Conservation (phyloP, 1,139 yeast genomes). For the Yamadazyma triangularis region DNA sequence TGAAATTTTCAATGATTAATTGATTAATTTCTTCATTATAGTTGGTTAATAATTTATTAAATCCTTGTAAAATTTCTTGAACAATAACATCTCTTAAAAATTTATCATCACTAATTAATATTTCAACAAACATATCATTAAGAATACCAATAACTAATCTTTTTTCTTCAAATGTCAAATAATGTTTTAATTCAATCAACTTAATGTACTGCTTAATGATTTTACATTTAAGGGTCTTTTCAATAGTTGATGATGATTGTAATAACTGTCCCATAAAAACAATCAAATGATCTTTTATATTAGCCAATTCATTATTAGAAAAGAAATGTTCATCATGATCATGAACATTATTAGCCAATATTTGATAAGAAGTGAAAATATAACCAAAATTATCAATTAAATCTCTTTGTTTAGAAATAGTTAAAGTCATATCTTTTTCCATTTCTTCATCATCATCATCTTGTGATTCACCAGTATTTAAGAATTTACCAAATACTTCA, state of each 20-base stretch:
- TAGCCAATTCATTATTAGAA: conserved; percentile 12
- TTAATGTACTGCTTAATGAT: conserved; percentile 63
- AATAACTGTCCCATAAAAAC: conserved; percentile 63
- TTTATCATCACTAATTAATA: conserved; percentile 37
- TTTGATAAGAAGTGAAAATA: conserved; percentile 34
- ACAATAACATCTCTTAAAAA: conserved; percentile 31
- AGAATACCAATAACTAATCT: conserved; percentile 63
- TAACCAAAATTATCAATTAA: conserved; percentile 58
- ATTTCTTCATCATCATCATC: conserved; percentile 14
- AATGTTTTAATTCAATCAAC: conserved; percentile 42
- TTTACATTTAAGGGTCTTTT: conserved; percentile 62
- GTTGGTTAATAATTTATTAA: conserved; percentile 42
- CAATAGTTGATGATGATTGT: conserved; percentile 60
- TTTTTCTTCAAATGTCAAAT: conserved; percentile 51
- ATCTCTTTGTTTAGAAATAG: conserved; percentile 54
- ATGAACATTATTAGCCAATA: conserved; percentile 14
- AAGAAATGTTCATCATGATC: conserved; percentile 24
- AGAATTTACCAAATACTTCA: conserved; percentile 36
- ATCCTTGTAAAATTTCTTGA: conserved; percentile 41
- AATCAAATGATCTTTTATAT: conserved; percentile 61
- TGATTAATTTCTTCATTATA: conserved; percentile 26
- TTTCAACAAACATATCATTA: conserved; percentile 46
- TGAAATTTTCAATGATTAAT: conserved; percentile 51
- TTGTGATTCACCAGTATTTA: conserved; percentile 16
- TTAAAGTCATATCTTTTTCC: conserved; percentile 31